Evolutionary conservation across 176 grass and related monocot genomes (phyloP), one percentile per base, ranked within the genome.

Genomic region (Musa schizocarpa): DNA sequence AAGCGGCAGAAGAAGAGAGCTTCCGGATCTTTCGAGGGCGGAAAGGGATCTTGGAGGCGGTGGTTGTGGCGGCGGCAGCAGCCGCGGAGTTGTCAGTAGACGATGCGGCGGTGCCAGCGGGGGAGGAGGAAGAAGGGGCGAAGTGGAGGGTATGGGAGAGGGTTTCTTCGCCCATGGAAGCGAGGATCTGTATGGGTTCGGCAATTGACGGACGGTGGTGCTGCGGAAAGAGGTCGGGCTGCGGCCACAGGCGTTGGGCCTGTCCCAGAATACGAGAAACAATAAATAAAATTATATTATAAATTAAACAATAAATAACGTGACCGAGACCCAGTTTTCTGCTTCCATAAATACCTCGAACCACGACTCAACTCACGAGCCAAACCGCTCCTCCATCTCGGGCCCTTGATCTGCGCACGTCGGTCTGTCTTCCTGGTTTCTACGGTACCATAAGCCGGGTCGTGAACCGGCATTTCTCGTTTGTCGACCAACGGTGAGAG

Each of bases 1-100:
- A 55, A 14, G 4, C 9, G 50, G 53, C 12, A 19, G 72, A 74
- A 11, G 72, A 56, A 74, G 74, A 76, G 56, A 76, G 11, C 59
- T 52, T 76, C n/a, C 74, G 74, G 74, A 76, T 76, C 53, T 78
- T 78, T 49, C 65, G 64, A 57, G 76, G 76, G 26, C 76, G 78
- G 69, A 80, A 73, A 56, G 78, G 78, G 68, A 78, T 78, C 76
- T 69, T 78, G 9, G 29, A 21, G 34, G 74, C 21, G 57, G 19
- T 16, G 11, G 58, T 52, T 6, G 34, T 1, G n/a, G 58, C 5
- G 5, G 16, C 20, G 43, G 17, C 20, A n/a, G 17, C 26, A 11
- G 56, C 29, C 9, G 27, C 11, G 19, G 43, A 20, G 65, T 27
- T 34, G 22, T 26, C 23, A 14, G 9, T 7, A 26, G 57, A 62